Conservation (phyloP, 2,329 filamentous ascomycete species). For the Trichoderma arundinaceum region DNA sequence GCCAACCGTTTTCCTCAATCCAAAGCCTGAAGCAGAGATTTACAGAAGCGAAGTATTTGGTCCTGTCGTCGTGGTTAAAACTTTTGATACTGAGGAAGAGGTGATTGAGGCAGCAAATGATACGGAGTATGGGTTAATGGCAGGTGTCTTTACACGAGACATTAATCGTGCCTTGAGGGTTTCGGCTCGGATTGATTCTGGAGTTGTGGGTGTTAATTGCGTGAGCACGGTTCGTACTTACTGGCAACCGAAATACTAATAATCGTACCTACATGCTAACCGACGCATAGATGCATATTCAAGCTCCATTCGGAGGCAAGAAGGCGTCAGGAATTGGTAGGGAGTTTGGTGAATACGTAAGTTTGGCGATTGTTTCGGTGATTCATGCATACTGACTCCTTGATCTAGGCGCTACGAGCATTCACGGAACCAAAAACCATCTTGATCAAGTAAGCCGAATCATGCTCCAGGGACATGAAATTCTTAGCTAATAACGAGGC, state of each 20-base stretch:
- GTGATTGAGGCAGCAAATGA: slow-evolving; percentile 46
- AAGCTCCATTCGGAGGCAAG: slow-evolving; percentile 22
- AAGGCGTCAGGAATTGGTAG: slow-evolving; percentile 7
- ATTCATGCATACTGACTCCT: not conserved
- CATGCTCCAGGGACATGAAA: no score
- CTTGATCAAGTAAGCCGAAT: slow-evolving; percentile 6
- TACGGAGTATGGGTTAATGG: slow-evolving; percentile 61
- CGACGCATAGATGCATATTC: slow-evolving; percentile 3
- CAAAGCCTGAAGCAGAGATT: slow-evolving; percentile 47
- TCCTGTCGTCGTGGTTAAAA: slow-evolving; percentile 64
- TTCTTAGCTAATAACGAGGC: not conserved
- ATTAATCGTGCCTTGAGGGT: slow-evolving; percentile 53
- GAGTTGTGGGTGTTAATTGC: slow-evolving; percentile 65
- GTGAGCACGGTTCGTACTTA: slow-evolving; percentile 32
- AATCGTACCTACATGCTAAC: not conserved
- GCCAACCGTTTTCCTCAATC: slow-evolving; percentile 41
- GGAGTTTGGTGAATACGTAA: slow-evolving; percentile 8
- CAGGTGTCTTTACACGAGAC: slow-evolving; percentile 62
- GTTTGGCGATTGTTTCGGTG: not conserved
- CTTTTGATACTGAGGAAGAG: slow-evolving; percentile 44
- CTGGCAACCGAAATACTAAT: not conserved
- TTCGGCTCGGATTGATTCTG: slow-evolving; percentile 61
- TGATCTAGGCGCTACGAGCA: not conserved
- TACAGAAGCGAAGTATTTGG: slow-evolving; percentile 69
- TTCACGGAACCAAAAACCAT: slow-evolving; percentile 18